Percentiles rank a stretch among this genome's conserved stretches.
phyloP scores from a whole-genome alignment of 2,329 filamentous ascomycete species.

The Ramularia endophylla region DNA sequence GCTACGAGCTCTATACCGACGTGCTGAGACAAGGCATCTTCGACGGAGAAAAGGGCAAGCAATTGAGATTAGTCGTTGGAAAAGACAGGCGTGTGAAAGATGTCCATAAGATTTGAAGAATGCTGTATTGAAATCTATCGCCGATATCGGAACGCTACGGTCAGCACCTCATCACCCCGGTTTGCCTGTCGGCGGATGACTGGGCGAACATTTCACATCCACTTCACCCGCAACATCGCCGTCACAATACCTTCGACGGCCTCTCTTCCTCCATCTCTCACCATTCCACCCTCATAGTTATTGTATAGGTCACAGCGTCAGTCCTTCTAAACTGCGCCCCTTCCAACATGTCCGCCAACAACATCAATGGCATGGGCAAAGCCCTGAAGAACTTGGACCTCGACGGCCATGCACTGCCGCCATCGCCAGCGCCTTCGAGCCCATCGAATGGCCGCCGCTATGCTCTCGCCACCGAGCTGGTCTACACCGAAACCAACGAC shows the following conservation, averaged over 20 bases:
- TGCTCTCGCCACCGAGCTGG: constrained; percentile 89
- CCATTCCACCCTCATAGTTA: constrained; percentile 23
- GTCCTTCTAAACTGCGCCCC: constrained; percentile 26
- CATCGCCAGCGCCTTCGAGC: constrained; percentile 88
- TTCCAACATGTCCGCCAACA: constrained; percentile 23
- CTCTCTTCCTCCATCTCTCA: constrained; percentile 18
- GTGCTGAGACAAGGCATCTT: constrained; percentile 46
- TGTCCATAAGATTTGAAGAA: constrained; percentile 16
- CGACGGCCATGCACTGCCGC: constrained; percentile 78
- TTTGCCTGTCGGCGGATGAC: too few relatives aligned
- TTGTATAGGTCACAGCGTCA: constrained; percentile 25
- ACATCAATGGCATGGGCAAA: constrained; percentile 34
- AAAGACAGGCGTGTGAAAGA: constrained; percentile 39
- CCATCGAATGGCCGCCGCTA: constrained; percentile 82
- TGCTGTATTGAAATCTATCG: too few relatives aligned
- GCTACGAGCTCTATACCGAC: constrained; percentile 52
- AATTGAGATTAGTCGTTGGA: constrained; percentile 47
- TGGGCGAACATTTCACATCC: too few relatives aligned
- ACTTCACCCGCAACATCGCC: background rate
- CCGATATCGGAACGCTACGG: too few relatives aligned
- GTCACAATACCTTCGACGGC: too few relatives aligned
- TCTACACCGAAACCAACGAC: constrained; percentile 92
- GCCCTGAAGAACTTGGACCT: constrained; percentile 53
- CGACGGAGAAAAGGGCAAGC: constrained; percentile 36
- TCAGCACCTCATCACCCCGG: too few relatives aligned